Evolutionary conservation across 768 basidiomycete species (phyloP), one percentile per base, ranked within the genome.

Genomic region (Naganishia vishniacii): DNA sequence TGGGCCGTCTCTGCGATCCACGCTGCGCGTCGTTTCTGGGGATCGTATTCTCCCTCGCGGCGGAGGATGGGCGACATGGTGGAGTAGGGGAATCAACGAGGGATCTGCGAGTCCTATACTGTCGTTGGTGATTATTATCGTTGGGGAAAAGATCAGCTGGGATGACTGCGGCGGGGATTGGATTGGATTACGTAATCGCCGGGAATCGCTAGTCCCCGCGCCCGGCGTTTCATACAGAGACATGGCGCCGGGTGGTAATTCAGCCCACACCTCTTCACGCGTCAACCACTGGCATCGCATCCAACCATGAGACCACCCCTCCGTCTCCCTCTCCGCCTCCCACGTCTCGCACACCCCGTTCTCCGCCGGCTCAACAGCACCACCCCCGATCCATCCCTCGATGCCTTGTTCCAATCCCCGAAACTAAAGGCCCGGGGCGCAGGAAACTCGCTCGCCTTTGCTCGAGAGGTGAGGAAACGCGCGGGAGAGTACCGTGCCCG

Each of bases 141-240:
- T n/a, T n/a, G n/a, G n/a, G n/a, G n/a, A n/a, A n/a, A n/a, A n/a
- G n/a, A n/a, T n/a, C n/a, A n/a, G n/a, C n/a, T n/a, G n/a, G n/a
- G n/a, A n/a, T n/a, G n/a, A n/a, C n/a, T n/a, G n/a, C n/a, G n/a
- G n/a, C n/a, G n/a, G n/a, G n/a, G n/a, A n/a, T n/a, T n/a, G n/a
- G n/a, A n/a, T n/a, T n/a, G n/a, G n/a, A n/a, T 51, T 51, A 51
- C 49, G 31, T 51, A 51, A 51, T 25, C 47, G 48, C 48, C 48
- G 48, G 48, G 48, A 49, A 49, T 49, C 48, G 9, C n/a, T 26
- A 12, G 48, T 31, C 48, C 28, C 28, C 48, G 48, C 4, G 26
- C 16, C 31, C 28, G 9, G 25, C 49, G 49, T 51, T 51, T 51
- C 49, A 51, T 29, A 9, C 29, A 25, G 48, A 28, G 25, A 28